Conservation (phyloP, 2,329 filamentous ascomycete genomes). For the Aspergillus hiratsukae region DNA sequence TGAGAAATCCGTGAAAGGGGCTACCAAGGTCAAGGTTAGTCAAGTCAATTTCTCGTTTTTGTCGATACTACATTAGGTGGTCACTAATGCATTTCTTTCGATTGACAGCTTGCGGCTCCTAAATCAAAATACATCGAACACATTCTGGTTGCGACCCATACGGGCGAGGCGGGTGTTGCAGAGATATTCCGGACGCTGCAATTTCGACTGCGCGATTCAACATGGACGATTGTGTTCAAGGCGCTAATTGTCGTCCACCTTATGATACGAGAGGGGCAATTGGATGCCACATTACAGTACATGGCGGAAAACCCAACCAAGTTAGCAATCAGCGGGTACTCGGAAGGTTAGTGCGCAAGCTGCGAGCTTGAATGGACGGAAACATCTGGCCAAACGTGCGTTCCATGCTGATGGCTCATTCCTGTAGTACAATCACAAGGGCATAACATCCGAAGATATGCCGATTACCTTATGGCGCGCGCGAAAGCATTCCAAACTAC, state of each 20-base stretch:
- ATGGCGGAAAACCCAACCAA: conserved; percentile 77
- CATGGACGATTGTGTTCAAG: conserved; percentile 99
- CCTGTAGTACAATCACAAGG: conserved; percentile 82
- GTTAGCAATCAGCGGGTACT: conserved; percentile 84
- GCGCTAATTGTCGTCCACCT: conserved; percentile 90
- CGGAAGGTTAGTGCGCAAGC: conserved; percentile 64
- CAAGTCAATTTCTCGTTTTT: neutral
- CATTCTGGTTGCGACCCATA: conserved; percentile 90
- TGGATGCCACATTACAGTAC: conserved; percentile 81
- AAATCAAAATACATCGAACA: conserved; percentile 99
- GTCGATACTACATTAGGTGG: neutral
- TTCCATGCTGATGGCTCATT: conserved; percentile 33
- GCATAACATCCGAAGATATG: conserved; percentile 87
- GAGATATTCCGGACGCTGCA: conserved; percentile 94
- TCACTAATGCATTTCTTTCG: conserved; percentile 19
- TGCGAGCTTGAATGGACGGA: neutral
- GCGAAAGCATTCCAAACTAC: conserved; percentile 78
- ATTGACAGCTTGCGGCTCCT: conserved; percentile 74
- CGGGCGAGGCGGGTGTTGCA: conserved; percentile 87
- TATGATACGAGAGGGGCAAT: conserved; percentile 94
- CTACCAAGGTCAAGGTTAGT: conserved; percentile 89
- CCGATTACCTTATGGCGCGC: conserved; percentile 78
- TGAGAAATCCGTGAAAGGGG: conserved; percentile 98
- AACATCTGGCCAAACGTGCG: neutral
- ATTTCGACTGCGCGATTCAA: conserved; percentile 83